These are phyloP conservation scores for Diophrys appendiculata DNA, from an alignment of 73 alveolate genomes.

Conservation along the genomic window DNA sequence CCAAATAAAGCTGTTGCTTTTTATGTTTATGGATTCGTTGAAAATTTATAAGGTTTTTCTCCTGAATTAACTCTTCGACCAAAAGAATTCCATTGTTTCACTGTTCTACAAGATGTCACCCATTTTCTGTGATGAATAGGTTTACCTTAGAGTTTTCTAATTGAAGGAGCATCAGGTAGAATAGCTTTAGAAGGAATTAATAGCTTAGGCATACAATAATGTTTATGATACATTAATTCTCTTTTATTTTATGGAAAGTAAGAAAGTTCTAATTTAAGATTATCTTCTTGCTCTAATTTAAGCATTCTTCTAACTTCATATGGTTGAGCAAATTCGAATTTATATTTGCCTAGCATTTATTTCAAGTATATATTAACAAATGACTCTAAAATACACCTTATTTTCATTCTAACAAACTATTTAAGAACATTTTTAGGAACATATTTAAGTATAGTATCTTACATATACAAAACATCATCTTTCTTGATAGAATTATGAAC, in stretches of 20 bases:
- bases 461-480: not conserved
- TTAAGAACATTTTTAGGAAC: not conserved
- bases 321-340: not conserved
- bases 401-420: not conserved
- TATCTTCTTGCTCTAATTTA: not conserved
- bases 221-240: not conserved
- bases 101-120: not conserved
- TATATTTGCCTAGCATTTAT: not conserved
- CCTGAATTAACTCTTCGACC: not conserved
- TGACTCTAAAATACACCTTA: not conserved
- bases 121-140: not conserved
- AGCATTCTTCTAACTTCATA: not conserved
- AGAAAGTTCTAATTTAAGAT: not conserved
- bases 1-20: not conserved
- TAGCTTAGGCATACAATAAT: not conserved
- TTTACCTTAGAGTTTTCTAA: not conserved
- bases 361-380: too few species aligned
- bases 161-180: not conserved
- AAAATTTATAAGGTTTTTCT: not conserved
- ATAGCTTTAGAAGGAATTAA: not conserved
- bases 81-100: not conserved
- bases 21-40: not conserved
- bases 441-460: not conserved
- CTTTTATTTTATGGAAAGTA: not conserved
- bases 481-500: not conserved